A percentile compares a stretch with the other conserved stretches of the same genome.
Conservation (phyloP, 163 green algal species). For the Scenedesmus sp. region DNA sequence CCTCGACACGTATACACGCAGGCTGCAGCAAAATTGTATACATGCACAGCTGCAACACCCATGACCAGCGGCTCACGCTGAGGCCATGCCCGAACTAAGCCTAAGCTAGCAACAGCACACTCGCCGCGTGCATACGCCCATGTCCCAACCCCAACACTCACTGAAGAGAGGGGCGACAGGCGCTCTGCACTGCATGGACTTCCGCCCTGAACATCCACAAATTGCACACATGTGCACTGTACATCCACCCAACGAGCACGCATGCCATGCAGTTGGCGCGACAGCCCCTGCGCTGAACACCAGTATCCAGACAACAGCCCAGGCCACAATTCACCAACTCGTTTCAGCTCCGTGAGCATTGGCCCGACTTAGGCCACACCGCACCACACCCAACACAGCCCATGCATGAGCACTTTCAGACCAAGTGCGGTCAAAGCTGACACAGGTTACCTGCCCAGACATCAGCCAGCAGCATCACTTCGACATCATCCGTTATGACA, state of each 20-base stretch:
- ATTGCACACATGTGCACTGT: slow-evolving; percentile 1
- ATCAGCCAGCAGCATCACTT: not conserved
- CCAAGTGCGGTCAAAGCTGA: too few species aligned
- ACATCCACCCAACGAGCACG: not conserved
- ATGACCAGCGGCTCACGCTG: not conserved
- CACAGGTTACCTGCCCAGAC: too few species aligned
- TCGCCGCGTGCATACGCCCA: not conserved
- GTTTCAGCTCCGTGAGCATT: not conserved
- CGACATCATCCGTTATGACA: too few species aligned
- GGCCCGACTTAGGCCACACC: not conserved
- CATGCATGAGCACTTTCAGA: not conserved
- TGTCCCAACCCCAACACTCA: not conserved
- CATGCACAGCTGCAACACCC: not conserved
- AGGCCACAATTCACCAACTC: not conserved
- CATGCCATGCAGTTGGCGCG: not conserved
- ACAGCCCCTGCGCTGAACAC: not conserved
- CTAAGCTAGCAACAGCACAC: not conserved
- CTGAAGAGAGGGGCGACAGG: not conserved
- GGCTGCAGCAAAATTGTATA: not conserved
- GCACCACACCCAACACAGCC: too few species aligned
- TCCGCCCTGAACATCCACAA: not conserved
- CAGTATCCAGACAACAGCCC: not conserved
- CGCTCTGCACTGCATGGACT: not conserved
- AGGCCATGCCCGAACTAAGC: not conserved
- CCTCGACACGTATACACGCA: not conserved